These are phyloP conservation scores for Dendrobium huoshanense DNA, from an alignment of 106 monocot species.

Conservation along the genomic window DNA sequence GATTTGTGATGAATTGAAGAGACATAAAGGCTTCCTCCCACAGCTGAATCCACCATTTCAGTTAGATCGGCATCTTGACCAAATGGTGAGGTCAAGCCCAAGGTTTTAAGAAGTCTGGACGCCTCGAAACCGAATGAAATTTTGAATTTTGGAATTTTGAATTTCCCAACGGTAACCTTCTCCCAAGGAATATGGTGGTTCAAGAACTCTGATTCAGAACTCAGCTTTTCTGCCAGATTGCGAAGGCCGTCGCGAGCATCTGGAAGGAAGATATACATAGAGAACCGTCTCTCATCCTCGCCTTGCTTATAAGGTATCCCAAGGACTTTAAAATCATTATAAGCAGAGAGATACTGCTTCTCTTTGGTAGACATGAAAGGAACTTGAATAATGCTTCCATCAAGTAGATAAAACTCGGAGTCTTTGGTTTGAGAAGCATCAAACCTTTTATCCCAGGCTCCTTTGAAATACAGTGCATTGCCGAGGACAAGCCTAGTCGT, in stretches of 20 bases:
- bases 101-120: conserved; percentile 30
- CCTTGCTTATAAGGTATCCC: conserved; percentile 63
- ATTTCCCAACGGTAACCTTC: conserved; percentile 32
- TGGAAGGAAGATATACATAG: conserved; percentile 78
- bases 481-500: conserved; percentile 46
- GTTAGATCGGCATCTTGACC: conserved; percentile 23
- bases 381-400: conserved; percentile 9
- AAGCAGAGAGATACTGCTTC: conserved; percentile 37
- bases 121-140: conserved; percentile 66
- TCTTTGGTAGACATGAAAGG: conserved; percentile 23
- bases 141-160: conserved; percentile 77
- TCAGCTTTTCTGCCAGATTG: conserved; percentile 41
- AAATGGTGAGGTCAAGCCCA: conserved; percentile 50
- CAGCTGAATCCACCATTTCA: conserved; percentile 32
- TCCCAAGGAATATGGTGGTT: conserved; percentile 24
- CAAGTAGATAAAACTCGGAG: conserved; percentile 14
- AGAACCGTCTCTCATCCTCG: conserved; percentile 47
- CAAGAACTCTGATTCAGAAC: conserved; percentile 37
- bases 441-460: conserved; percentile 23
- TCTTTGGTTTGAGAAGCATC: conserved; percentile 9
- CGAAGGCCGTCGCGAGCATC: conserved; percentile 42
- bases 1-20: conserved; percentile 59
- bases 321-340: conserved; percentile 60
- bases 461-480: conserved; percentile 87
- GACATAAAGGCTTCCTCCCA: conserved; percentile 24